Evolutionary conservation across 2,329 filamentous ascomycete genomes (phyloP).

Genomic region (Trichothecium sympodiale): DNA sequence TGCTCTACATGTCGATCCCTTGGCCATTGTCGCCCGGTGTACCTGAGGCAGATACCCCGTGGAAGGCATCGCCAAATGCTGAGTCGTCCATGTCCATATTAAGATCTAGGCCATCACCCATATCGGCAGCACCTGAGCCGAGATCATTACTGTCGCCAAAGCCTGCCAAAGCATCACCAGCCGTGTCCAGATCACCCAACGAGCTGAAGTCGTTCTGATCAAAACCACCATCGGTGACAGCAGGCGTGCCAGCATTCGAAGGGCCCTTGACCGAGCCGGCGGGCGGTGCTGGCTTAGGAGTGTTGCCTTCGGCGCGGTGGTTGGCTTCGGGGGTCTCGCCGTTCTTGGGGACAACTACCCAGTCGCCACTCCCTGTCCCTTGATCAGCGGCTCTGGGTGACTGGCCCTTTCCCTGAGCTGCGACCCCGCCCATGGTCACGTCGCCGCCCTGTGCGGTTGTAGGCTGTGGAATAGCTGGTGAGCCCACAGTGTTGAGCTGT

Average conservation of each 20-base stretch:
- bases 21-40: slow-evolving; percentile 19
- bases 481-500: slow-evolving; percentile 29
- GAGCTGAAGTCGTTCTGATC: slow-evolving; percentile 52
- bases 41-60: slow-evolving; percentile 36
- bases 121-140: slow-evolving; percentile 29
- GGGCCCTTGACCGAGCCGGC: slow-evolving; percentile 20
- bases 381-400: slow-evolving; percentile 35
- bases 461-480: slow-evolving; percentile 21
- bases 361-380: slow-evolving; percentile 49
- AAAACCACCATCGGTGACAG: slow-evolving; percentile 27
- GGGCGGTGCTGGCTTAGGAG: slow-evolving; percentile 1
- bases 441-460: slow-evolving; percentile 16
- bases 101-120: slow-evolving; percentile 46
- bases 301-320: slow-evolving; percentile 5
- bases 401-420: slow-evolving; percentile 20
- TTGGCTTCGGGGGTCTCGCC: slow-evolving; percentile 31
- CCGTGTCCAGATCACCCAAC: slow-evolving; percentile 56
- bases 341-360: slow-evolving; percentile 64
- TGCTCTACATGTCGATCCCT: not conserved
- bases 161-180: slow-evolving; percentile 58
- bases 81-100: slow-evolving; percentile 66
- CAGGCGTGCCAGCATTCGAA: slow-evolving; percentile 34
- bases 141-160: slow-evolving; percentile 47
- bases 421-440: slow-evolving; percentile 43
- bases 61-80: slow-evolving; percentile 76